phyloP scores from a whole-genome alignment of 140 eudicot species.

The Bidens hawaiensis region DNA sequence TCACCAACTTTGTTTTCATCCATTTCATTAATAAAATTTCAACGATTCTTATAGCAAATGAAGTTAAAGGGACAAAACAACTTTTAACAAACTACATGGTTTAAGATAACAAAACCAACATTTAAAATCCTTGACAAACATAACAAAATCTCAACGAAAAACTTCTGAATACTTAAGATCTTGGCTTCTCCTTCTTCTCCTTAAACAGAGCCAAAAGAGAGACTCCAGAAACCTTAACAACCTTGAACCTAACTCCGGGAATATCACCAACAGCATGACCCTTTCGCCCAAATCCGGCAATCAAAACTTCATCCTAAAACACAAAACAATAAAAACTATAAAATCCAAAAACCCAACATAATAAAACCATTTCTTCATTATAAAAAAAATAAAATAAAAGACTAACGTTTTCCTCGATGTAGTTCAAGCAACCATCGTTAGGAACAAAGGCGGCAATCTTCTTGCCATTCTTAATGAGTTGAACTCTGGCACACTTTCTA shows the following conservation, averaged over 20 bases:
- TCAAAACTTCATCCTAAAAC: constrained; percentile 1
- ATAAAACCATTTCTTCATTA: not conserved
- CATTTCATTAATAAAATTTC: not conserved
- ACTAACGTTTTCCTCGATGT: constrained; percentile 7
- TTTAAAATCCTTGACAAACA: not conserved
- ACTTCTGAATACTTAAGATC: not conserved
- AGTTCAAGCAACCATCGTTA: constrained; percentile 10
- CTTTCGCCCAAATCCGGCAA: constrained; percentile 6
- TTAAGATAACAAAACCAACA: not conserved
- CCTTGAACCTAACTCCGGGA: constrained; percentile 9
- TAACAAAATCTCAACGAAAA: not conserved
- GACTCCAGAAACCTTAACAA: constrained; percentile 1
- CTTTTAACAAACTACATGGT: constrained; percentile 7
- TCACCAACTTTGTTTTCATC: too few relatives aligned
- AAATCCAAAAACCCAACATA: not conserved
- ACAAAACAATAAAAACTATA: not conserved
- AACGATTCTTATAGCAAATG: not conserved
- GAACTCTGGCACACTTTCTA: constrained; percentile 19
- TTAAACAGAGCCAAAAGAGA: constrained; percentile 1
- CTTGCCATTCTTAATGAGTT: constrained; percentile 15
- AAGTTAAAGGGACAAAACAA: not conserved
- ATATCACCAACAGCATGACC: constrained; percentile 10
- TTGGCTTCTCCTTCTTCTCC: constrained; percentile 14
- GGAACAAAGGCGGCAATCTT: constrained; percentile 15
- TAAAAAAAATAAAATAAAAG: not conserved